Evolutionary conservation across 2,329 filamentous ascomycete species (phyloP).

Genomic region (Sclerotinia borealis): DNA sequence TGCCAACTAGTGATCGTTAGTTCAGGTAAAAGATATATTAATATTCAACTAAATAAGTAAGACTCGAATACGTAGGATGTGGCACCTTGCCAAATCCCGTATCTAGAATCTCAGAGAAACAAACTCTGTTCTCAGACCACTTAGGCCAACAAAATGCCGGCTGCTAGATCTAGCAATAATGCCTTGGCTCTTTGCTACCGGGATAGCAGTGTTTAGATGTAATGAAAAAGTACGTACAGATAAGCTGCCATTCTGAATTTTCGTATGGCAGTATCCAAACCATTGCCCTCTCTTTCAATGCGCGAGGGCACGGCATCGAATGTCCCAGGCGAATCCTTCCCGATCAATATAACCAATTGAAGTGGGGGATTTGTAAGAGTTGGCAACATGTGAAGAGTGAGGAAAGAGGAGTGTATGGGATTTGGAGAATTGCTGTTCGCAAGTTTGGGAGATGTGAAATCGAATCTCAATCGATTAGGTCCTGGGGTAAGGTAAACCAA

Average conservation of each 20-base stretch:
- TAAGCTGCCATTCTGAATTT: constrained; percentile 96
- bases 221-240: constrained; percentile 37
- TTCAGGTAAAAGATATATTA: not conserved
- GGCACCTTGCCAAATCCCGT: not conserved
- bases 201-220: not conserved
- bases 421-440: constrained; percentile 61
- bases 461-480: constrained; percentile 79
- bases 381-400: constrained; percentile 82
- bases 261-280: constrained; percentile 68
- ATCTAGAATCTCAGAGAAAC: not conserved
- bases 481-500: constrained; percentile 87
- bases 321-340: constrained; percentile 78
- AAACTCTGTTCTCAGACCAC: not conserved
- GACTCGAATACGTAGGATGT: not conserved
- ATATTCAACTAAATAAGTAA: not conserved
- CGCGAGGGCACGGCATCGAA: constrained; percentile 78
- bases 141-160: not conserved
- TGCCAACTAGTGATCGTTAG: constrained; percentile 56
- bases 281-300: constrained; percentile 73
- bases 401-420: constrained; percentile 69
- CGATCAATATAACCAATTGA: constrained; percentile 82
- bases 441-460: constrained; percentile 79
- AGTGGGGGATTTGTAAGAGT: constrained; percentile 73
- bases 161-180: not conserved
- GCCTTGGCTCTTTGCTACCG: not conserved